A percentile compares a stretch with the other conserved stretches of the same genome.
Evolutionary conservation across 2,329 filamentous ascomycete species (phyloP).

Genomic region (Lasiodiplodia theobromae): DNA sequence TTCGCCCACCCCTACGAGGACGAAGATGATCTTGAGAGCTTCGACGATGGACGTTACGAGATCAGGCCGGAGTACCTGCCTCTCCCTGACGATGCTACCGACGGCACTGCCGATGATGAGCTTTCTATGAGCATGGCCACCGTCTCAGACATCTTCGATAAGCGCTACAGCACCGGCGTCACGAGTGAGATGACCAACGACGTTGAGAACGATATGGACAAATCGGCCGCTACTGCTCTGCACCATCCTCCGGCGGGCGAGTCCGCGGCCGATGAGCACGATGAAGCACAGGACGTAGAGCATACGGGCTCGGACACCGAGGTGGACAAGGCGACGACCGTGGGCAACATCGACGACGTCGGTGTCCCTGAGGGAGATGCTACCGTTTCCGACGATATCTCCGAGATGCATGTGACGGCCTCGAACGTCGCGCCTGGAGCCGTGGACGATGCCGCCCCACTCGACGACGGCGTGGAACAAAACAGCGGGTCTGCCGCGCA

Average conservation of each 20-base stretch:
- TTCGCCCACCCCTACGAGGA: constrained; percentile 11
- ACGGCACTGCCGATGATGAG: constrained; percentile 24
- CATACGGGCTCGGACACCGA: constrained; percentile 21
- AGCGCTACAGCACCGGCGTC: constrained; percentile 4
- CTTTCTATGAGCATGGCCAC: constrained; percentile 21
- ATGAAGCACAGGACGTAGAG: background rate
- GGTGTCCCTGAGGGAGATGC: background rate
- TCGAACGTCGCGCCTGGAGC: constrained; percentile 4
- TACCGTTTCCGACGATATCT: constrained; percentile 4
- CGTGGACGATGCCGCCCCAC: constrained; percentile 2
- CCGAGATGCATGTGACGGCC: constrained; percentile 10
- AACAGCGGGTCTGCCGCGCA: background rate
- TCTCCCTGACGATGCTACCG: constrained; percentile 21
- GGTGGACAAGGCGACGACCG: constrained; percentile 11
- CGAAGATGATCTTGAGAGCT: constrained; percentile 10
- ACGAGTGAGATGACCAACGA: constrained; percentile 4
- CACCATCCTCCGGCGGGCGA: background rate
- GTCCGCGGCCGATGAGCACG: background rate
- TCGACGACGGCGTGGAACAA: background rate
- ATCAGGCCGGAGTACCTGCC: constrained; percentile 23
- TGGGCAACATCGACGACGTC: constrained; percentile 11
- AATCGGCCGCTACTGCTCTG: background rate
- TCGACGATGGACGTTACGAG: background rate
- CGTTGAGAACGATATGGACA: background rate
- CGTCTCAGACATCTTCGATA: constrained; percentile 1